Conservation (phyloP, 2,329 filamentous ascomycete genomes). For the Endoconidiophora laricicola region DNA sequence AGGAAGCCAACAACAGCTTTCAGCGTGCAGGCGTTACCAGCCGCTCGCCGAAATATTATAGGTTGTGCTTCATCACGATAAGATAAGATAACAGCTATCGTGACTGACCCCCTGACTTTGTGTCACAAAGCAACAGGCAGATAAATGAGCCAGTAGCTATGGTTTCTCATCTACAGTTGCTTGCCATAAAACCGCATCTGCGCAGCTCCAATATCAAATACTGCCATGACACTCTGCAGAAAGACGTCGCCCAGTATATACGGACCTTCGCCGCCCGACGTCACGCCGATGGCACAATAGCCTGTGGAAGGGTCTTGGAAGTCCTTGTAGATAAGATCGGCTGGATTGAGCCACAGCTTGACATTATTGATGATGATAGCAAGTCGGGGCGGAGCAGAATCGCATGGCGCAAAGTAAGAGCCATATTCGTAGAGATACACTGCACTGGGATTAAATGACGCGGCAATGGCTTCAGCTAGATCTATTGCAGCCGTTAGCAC, state of each 20-base stretch:
- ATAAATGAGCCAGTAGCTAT: not conserved
- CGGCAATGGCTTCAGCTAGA: conserved; percentile 31
- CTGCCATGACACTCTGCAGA: conserved; percentile 32
- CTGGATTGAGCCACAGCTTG: conserved; percentile 31
- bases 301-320: conserved; percentile 28
- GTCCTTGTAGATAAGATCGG: conserved; percentile 30
- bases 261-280: conserved; percentile 27
- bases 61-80: not conserved
- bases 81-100: not conserved
- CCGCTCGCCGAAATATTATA: not conserved
- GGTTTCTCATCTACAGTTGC: not conserved
- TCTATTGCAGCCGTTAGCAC: conserved; percentile 18
- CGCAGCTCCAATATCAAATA: conserved; percentile 31
- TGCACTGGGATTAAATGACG: conserved; percentile 29
- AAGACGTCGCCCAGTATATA: conserved; percentile 35
- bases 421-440: conserved; percentile 30
- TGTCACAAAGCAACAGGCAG: not conserved
- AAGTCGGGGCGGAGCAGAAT: conserved; percentile 29
- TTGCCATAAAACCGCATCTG: conserved; percentile 27
- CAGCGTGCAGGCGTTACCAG: too few relatives aligned
- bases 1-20: too few relatives aligned
- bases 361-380: conserved; percentile 28
- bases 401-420: conserved; percentile 31
- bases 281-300: conserved; percentile 31
- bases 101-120: not conserved